Evolutionary conservation across 768 basidiomycete genomes (phyloP).

Genomic region (Boletus coccyginus): DNA sequence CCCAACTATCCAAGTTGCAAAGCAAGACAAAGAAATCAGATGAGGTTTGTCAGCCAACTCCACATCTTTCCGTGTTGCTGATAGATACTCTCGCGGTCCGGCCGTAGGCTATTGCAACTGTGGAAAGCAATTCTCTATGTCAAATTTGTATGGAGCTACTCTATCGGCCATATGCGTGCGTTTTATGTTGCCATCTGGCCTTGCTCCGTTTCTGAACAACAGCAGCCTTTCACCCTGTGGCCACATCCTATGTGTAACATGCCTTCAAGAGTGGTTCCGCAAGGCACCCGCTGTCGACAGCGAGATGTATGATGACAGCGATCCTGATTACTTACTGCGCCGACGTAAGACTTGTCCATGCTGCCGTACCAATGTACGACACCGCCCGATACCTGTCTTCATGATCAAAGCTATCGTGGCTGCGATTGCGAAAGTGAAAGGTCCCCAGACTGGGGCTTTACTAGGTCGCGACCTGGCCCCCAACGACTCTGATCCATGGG

Average conservation of each 20-base stretch:
- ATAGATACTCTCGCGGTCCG: background rate
- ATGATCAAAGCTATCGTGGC: slow-evolving; percentile 59
- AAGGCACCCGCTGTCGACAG: slow-evolving; percentile 53
- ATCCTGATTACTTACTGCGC: slow-evolving; percentile 46
- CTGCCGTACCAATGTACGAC: slow-evolving; percentile 56
- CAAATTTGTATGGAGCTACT: slow-evolving; percentile 78
- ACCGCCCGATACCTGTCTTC: slow-evolving; percentile 67
- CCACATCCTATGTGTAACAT: slow-evolving; percentile 69
- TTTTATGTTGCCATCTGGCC: slow-evolving; percentile 9
- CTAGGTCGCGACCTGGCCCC: slow-evolving; percentile 30
- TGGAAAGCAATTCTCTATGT: slow-evolving; percentile 63
- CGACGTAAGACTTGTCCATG: slow-evolving; percentile 72
- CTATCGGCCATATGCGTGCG: slow-evolving; percentile 64
- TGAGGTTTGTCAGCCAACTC: slow-evolving; percentile 42
- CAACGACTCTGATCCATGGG: slow-evolving; percentile 62
- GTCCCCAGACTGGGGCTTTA: slow-evolving; percentile 15
- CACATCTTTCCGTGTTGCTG: background rate
- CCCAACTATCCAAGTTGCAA: slow-evolving; percentile 43
- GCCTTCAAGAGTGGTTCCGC: slow-evolving; percentile 78
- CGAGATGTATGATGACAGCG: slow-evolving; percentile 42
- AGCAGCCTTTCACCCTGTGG: slow-evolving; percentile 70
- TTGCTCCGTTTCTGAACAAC: slow-evolving; percentile 5
- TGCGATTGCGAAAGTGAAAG: slow-evolving; percentile 46
- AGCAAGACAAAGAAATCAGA: slow-evolving; percentile 50
- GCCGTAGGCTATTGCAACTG: slow-evolving; percentile 47